Base-by-base conservation (phyloP, 352 stramenopile species). In the Pythium rishiriense region DNA sequence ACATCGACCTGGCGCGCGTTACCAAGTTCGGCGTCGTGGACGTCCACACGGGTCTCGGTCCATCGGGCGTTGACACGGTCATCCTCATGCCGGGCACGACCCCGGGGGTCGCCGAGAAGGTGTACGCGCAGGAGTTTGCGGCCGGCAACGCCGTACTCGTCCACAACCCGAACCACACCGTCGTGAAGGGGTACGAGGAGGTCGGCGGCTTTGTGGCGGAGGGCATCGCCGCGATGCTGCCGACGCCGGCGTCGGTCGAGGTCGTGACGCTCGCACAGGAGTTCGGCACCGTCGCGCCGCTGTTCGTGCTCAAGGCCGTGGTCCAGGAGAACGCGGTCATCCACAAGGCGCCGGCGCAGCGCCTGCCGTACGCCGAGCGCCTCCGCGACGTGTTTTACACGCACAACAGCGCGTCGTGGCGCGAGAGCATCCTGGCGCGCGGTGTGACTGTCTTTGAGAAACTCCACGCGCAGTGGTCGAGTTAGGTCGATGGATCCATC, bases 1-100 rank as follows among this genome's bases (percentile, higher is more conserved):
- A 88, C 39, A 49, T 93, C 11, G 43, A 85, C 35, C 75, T 89
- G 9, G 64, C 64, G 1, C 15, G 25, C 1, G 31, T 87, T 1
- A 69, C 45, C 7, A 76, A 74, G 28, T 70, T 92, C 53, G 80
- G 64, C 4, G 90, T 97, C 8, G 43, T 98, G 56, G 93, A 98
- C 69, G 89, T 98, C 11, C 95, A 98, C 71, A 98, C 95, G 0
- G 95, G 95, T 1, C 74, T 98, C 29, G 95, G 94, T 3, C 58
- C 73, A 12, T 57, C 78, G 26, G 86, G 82, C n/a, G 41, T 67
- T 12, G 65, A 72, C 41, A 91, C 79, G 37, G 63, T 91, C 4
- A 73, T 91, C 50, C 49, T 88, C 21, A 61, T 61, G 60, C 35
- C 60, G 12, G 24, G 42, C 17, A 73, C 74, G 12, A 64, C 33